Evolutionary conservation across 129 eudicot genomes (phyloP).

Genomic region (Rutidosis leptorrhynchoides): DNA sequence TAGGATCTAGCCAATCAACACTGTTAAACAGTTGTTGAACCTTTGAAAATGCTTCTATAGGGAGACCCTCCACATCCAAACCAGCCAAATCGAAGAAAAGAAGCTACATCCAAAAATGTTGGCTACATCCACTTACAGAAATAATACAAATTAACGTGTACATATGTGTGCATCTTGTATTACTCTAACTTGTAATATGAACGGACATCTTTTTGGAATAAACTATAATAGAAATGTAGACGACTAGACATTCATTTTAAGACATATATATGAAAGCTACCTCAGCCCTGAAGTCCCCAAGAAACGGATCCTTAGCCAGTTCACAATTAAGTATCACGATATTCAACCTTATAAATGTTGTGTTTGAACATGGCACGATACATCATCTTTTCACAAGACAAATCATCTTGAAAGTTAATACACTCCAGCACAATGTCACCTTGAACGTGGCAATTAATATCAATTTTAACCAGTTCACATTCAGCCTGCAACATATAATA

Average conservation of each 20-base stretch:
- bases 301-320: conserved; percentile 77
- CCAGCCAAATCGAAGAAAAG: conserved; percentile 76
- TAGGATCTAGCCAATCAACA: conserved; percentile 81
- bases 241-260: too few relatives aligned
- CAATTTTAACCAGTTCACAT: conserved; percentile 81
- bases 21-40: conserved; percentile 79
- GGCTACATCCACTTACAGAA: conserved; percentile 7
- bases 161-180: not conserved
- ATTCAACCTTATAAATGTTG: conserved; percentile 92
- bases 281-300: conserved; percentile 86
- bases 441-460: conserved; percentile 75
- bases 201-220: not conserved
- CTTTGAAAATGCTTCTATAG: conserved; percentile 86
- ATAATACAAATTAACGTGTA: not conserved
- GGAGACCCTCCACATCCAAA: conserved; percentile 89
- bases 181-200: too few relatives aligned
- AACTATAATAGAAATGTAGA: too few relatives aligned
- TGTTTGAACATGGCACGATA: conserved; percentile 87
- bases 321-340: conserved; percentile 86
- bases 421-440: conserved; percentile 93
- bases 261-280: too few relatives aligned
- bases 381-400: conserved; percentile 72
- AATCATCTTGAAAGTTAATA: conserved; percentile 56
- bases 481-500: conserved; percentile 56
- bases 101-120: conserved; percentile 56